phyloP scores from a whole-genome alignment of 345 rosid species.

The Crucihimalaya himalaica region DNA sequence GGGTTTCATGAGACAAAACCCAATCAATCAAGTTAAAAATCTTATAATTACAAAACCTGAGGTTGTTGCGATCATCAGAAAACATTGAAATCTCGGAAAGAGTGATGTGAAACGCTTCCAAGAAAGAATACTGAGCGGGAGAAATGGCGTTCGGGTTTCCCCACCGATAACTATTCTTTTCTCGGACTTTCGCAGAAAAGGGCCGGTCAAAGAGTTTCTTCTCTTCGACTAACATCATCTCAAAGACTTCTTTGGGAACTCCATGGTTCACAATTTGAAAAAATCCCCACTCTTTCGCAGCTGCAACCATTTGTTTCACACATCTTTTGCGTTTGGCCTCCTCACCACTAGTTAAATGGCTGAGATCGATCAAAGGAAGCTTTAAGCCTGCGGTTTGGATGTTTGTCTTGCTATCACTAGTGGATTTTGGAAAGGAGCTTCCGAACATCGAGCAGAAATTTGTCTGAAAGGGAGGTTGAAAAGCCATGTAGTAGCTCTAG shows the following conservation, averaged over 20 bases:
- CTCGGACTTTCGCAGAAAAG: conserved; percentile 44
- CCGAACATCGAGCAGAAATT: conserved; percentile 21
- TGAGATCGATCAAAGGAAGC: conserved; percentile 63
- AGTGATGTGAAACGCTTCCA: conserved; percentile 71
- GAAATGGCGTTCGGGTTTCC: conserved; percentile 71
- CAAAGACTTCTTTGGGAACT: conserved; percentile 45
- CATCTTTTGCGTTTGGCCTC: conserved; percentile 41
- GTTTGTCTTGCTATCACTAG: not conserved
- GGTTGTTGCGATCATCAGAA: conserved; percentile 34
- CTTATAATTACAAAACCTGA: conserved; percentile 45
- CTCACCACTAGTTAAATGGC: conserved; percentile 30
- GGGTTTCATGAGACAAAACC: conserved; percentile 27
- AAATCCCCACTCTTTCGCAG: conserved; percentile 72
- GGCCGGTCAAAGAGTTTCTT: conserved; percentile 54
- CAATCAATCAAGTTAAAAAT: not conserved
- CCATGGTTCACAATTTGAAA: conserved; percentile 77
- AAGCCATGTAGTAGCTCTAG: conserved; percentile 31
- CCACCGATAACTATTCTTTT: conserved; percentile 60
- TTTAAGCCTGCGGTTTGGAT: conserved; percentile 15
- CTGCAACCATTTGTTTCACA: conserved; percentile 48
- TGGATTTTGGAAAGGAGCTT: conserved; percentile 6
- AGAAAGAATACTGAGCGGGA: conserved; percentile 60
- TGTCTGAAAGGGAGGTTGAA: conserved; percentile 38
- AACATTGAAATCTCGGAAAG: conserved; percentile 46
- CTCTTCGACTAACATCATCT: conserved; percentile 47